Conservation (phyloP, 2,329 filamentous ascomycete genomes). For the Epichloe sylvatica region DNA sequence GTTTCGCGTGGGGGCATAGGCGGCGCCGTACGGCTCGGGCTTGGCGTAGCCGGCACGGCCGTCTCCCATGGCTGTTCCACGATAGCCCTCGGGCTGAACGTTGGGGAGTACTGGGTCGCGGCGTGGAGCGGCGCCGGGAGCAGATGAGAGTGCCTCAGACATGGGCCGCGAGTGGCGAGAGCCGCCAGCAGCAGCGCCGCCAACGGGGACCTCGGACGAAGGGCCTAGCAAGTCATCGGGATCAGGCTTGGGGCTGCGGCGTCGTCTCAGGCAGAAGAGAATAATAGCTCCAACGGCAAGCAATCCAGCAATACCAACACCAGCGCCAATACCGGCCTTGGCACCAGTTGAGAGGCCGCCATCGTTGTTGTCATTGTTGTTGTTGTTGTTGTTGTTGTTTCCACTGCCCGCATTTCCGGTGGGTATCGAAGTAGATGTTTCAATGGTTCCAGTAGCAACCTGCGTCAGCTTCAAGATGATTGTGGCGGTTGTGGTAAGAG, state of each 20-base stretch:
- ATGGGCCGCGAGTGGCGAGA: slow-evolving; percentile 15
- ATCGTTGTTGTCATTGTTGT: slow-evolving; percentile 1
- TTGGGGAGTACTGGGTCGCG: slow-evolving; percentile 14
- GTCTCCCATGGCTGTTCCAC: slow-evolving; percentile 25
- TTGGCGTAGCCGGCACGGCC: slow-evolving; percentile 26
- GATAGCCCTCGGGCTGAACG: slow-evolving; percentile 21
- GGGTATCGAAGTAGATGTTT: slow-evolving; percentile 15
- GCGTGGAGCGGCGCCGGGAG: slow-evolving; percentile 14
- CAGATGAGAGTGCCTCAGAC: slow-evolving; percentile 15
- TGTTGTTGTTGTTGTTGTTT: slow-evolving; percentile 6
- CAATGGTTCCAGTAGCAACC: slow-evolving; percentile 18
- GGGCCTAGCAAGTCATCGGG: slow-evolving; percentile 26
- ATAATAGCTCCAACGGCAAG: slow-evolving; percentile 16
- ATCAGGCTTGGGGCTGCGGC: slow-evolving; percentile 19
- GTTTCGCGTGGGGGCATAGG: slow-evolving; percentile 14
- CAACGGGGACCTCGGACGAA: slow-evolving; percentile 29
- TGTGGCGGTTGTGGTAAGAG: slow-evolving; percentile 24
- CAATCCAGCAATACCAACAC: slow-evolving; percentile 23
- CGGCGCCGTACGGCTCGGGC: slow-evolving; percentile 20
- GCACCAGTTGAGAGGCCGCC: slow-evolving; percentile 26
- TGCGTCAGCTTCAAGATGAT: slow-evolving; percentile 21
- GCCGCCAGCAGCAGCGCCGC: slow-evolving; percentile 12
- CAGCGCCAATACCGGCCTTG: slow-evolving; percentile 30
- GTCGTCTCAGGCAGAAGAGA: slow-evolving; percentile 19
- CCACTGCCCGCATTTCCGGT: slow-evolving; percentile 14